These are phyloP conservation scores for Strigomonas culicis DNA, from an alignment of 208 protist species.

Conservation along the genomic window DNA sequence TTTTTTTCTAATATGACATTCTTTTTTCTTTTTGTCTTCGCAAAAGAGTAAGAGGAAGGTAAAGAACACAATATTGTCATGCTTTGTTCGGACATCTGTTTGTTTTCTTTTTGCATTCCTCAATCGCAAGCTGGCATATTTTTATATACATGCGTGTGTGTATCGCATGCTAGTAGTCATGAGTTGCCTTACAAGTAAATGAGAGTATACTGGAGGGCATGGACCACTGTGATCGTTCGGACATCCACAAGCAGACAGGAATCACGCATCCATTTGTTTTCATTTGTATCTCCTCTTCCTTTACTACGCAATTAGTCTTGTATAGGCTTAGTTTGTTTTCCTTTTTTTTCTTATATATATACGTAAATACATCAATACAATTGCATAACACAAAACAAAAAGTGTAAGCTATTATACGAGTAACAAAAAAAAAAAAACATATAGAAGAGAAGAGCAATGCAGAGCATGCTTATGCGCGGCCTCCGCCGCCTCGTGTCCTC, in stretches of 20 bases:
- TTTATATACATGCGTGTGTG: too few species aligned
- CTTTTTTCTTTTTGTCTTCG: neutral
- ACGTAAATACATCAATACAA: neutral
- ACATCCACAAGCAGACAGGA: too few species aligned
- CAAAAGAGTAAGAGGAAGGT: too few species aligned
- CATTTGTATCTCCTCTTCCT: neutral
- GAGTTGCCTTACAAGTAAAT: too few species aligned
- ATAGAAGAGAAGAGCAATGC: neutral
- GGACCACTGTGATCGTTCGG: too few species aligned
- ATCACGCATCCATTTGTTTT: too few species aligned
- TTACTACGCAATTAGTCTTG: neutral
- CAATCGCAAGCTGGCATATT: too few species aligned
- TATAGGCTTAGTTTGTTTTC: neutral
- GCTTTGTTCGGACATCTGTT: too few species aligned
- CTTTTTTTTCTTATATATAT: conserved; percentile 12
- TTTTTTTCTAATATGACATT: neutral
- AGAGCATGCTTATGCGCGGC: neutral
- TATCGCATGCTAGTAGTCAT: too few species aligned
- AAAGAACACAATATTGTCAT: too few species aligned
- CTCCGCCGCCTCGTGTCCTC: neutral
- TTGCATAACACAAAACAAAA: neutral
- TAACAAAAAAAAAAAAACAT: conserved; percentile 2
- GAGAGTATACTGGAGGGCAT: too few species aligned
- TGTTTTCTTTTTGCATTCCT: too few species aligned
- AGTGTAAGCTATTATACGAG: neutral